Conservation (phyloP, 345 rosid species). For the Gossypium turneri region DNA sequence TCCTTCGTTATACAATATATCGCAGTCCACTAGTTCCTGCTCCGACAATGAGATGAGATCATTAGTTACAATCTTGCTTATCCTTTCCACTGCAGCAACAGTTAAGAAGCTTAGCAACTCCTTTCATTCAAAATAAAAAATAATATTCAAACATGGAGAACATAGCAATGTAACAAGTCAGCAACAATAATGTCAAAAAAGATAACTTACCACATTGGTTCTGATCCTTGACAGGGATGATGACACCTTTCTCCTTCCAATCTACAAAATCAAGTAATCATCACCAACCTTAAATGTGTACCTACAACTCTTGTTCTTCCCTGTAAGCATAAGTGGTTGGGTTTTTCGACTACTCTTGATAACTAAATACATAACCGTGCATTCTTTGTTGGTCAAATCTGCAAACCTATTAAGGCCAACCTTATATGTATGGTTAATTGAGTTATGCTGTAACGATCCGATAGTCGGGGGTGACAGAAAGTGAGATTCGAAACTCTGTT, state of each 20-base stretch:
- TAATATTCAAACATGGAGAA: not conserved
- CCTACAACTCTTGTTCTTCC: slow-evolving; percentile 24
- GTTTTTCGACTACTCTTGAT: slow-evolving; percentile 25
- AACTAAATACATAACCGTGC: slow-evolving; percentile 38
- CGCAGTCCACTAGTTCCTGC: slow-evolving; percentile 79
- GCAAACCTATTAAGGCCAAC: slow-evolving; percentile 63
- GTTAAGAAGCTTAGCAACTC: slow-evolving; percentile 90
- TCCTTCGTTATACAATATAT: slow-evolving; percentile 50
- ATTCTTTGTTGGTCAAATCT: slow-evolving; percentile 60
- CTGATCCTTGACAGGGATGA: slow-evolving; percentile 42
- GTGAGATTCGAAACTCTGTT: no score
- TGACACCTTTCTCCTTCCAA: slow-evolving; percentile 52
- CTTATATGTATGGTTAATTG: slow-evolving; percentile 31
- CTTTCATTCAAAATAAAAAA: slow-evolving; percentile 31
- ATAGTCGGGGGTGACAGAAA: no score
- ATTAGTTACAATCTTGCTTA: slow-evolving; percentile 71
- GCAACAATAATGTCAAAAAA: not conserved
- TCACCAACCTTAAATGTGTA: slow-evolving; percentile 24
- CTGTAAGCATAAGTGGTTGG: slow-evolving; percentile 1
- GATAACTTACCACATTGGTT: slow-evolving; percentile 44
- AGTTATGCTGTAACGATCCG: slow-evolving; percentile 21
- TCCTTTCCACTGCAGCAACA: slow-evolving; percentile 69
- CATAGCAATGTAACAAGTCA: no score
- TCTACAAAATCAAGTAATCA: slow-evolving; percentile 36
- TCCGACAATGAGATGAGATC: slow-evolving; percentile 55